Conservation (phyloP, 768 basidiomycete genomes). For the Leccinellum rugosiceps region DNA sequence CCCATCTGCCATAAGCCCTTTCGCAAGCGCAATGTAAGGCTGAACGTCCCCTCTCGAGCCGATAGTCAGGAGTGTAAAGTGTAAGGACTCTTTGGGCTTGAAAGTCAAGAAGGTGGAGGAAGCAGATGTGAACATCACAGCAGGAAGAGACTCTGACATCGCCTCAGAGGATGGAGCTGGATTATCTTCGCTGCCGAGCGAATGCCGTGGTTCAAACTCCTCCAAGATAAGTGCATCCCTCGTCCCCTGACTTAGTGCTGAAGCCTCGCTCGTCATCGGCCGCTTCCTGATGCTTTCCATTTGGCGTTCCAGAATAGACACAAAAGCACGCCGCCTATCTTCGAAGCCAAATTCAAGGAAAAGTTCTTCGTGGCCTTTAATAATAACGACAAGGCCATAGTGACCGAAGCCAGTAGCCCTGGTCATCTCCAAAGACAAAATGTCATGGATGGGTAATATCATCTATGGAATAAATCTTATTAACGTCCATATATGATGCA, state of each 20-base stretch:
- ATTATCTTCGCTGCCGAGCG: conserved; percentile 36
- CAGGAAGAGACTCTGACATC: conserved; percentile 69
- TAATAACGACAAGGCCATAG: conserved; percentile 82
- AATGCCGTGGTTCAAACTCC: conserved; percentile 64
- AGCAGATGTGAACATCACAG: conserved; percentile 96
- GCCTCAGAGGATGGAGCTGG: conserved; percentile 49
- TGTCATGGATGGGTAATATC: conserved; percentile 89
- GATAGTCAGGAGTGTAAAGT: conserved; percentile 94
- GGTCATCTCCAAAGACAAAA: conserved; percentile 78
- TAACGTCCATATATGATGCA: conserved; percentile 1
- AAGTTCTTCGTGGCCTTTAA: conserved; percentile 95
- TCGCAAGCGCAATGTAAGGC: conserved; percentile 94
- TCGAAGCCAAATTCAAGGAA: conserved; percentile 92
- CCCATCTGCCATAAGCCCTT: conserved; percentile 86
- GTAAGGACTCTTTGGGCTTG: conserved; percentile 80
- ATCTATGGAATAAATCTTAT: conserved; percentile 52
- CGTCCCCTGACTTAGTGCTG: conserved; percentile 48
- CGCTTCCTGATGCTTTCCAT: conserved; percentile 68
- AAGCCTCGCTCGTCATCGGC: conserved; percentile 41
- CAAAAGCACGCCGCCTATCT: conserved; percentile 77
- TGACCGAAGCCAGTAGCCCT: conserved; percentile 89
- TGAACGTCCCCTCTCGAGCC: conserved; percentile 97
- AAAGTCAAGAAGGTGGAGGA: conserved; percentile 96
- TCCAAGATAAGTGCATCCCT: conserved; percentile 79
- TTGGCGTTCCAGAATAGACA: conserved; percentile 70